Evolutionary conservation across 495 filamentous ascomycete species (phyloP), one percentile per base, ranked within the genome.

Genomic region (Aspergillus olivimuriae): DNA sequence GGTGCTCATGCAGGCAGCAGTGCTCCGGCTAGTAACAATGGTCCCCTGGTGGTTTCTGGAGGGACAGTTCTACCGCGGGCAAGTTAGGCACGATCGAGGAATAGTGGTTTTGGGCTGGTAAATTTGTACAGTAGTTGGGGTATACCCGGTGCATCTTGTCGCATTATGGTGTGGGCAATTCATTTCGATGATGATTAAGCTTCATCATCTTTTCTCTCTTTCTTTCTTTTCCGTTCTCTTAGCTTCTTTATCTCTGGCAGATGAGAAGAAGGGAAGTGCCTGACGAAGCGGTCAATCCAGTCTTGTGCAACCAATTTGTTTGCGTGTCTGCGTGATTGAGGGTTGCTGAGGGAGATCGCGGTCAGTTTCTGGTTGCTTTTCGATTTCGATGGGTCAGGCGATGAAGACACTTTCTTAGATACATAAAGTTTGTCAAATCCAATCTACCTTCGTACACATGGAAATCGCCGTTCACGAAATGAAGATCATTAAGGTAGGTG

Each of bases 31-130:
- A 16, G 53, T 17, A 63, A 56, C 15, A 68, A 63, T 31, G 66
- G 69, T 14, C 69, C 69, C 11, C 55, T 73, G 8, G 67, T 73
- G 38, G 61, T 73, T 14, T 68, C 69, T 15, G 66, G 69, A n/a
- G 66, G 61, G 2, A 48, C 49, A 4, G 42, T 40, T 21, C 19
- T 56, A 2, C 43, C 60, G 5, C 63, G 62, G 21, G 41, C 47
- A 17, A 62, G 54, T 41, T 66, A 53, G 47, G 9, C 18, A 7
- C 10, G 24, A 6, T 28, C 24, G 5, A 11, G 11, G 24, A 11
- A 28, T 5, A 28, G 24, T 28, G 5, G 11, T 11, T 28, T 11
- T 5, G 24, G 24, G 24, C 6, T 19, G 6, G 23, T 41, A 20
- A 2, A 37, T 18, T 2, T 41, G 23, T 41, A 18, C 38, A 41